Evolutionary conservation across 768 basidiomycete genomes (phyloP).

Genomic region (Podaxis mareebaensis): DNA sequence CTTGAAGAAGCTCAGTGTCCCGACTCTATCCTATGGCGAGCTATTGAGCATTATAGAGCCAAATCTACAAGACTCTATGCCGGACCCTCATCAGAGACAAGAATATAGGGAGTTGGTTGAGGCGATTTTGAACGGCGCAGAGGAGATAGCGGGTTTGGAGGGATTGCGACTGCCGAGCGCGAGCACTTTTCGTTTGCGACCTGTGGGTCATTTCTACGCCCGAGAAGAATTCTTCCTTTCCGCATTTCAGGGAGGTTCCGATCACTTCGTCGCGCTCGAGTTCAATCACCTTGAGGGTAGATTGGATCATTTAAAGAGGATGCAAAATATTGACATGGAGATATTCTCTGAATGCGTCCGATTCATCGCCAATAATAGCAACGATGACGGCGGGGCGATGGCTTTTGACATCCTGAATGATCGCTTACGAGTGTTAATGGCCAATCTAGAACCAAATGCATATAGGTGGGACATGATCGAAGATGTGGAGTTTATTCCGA

Average conservation of each 20-base stretch:
- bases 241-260: neutral
- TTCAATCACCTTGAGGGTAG: neutral
- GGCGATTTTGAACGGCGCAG: neutral
- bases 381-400: neutral
- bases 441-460: neutral
- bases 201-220: neutral
- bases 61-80: neutral
- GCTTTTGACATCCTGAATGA: slow-evolving; percentile 10
- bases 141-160: neutral
- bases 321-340: slow-evolving; percentile 6
- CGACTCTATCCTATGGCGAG: neutral
- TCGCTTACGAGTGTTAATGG: neutral
- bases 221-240: neutral
- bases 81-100: neutral
- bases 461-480: slow-evolving; percentile 5
- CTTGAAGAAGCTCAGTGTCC: slow-evolving; percentile 1
- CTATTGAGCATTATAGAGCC: neutral
- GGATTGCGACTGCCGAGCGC: slow-evolving; percentile 5
- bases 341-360: slow-evolving; percentile 7
- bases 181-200: neutral
- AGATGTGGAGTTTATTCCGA: slow-evolving; percentile 5
- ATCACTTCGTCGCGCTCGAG: neutral
- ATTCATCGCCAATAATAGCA: neutral
- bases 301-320: neutral
- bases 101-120: neutral